These are phyloP conservation scores for Suillus alpinus DNA, from an alignment of 768 basidiomycete species.

Conservation along the genomic window DNA sequence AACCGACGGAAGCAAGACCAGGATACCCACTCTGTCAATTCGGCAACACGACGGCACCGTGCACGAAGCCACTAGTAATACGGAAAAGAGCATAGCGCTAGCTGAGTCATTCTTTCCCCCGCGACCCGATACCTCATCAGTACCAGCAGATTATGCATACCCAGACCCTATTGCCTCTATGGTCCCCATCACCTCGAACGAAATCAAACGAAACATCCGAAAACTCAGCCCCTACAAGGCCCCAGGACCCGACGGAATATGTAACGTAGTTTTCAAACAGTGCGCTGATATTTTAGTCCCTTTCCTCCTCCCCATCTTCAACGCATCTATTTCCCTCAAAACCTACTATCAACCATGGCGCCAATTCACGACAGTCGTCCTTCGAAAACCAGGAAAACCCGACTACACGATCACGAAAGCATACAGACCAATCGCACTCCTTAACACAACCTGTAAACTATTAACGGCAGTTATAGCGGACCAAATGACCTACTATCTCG, in stretches of 20 bases:
- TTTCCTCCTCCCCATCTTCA: constrained; percentile 8
- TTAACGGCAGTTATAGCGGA: constrained; percentile 24
- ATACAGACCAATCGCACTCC: constrained; percentile 37
- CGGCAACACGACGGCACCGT: not conserved
- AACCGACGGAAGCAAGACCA: constrained; percentile 12
- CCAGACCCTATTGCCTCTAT: not conserved
- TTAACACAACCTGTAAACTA: constrained; percentile 31
- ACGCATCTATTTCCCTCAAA: constrained; percentile 11
- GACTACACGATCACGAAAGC: constrained; percentile 34
- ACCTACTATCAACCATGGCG: constrained; percentile 17
- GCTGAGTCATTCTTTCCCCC: constrained; percentile 24
- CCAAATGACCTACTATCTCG: constrained; percentile 13
- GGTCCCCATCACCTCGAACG: constrained; percentile 7
- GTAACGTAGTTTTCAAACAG: constrained; percentile 19
- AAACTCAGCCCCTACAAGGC: constrained; percentile 16
- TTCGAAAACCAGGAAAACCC: constrained; percentile 35
- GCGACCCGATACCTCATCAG: not conserved
- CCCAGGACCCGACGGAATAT: constrained; percentile 22
- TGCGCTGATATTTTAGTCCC: constrained; percentile 10
- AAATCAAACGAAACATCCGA: constrained; percentile 10
- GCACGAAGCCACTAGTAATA: constrained; percentile 9
- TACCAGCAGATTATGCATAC: constrained; percentile 3
- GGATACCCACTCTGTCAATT: constrained; percentile 12
- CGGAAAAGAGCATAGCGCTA: constrained; percentile 18
- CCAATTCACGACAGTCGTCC: constrained; percentile 24